phyloP scores from a whole-genome alignment of 2,329 filamentous ascomycete genomes.

The Aspergillus neotritici region DNA sequence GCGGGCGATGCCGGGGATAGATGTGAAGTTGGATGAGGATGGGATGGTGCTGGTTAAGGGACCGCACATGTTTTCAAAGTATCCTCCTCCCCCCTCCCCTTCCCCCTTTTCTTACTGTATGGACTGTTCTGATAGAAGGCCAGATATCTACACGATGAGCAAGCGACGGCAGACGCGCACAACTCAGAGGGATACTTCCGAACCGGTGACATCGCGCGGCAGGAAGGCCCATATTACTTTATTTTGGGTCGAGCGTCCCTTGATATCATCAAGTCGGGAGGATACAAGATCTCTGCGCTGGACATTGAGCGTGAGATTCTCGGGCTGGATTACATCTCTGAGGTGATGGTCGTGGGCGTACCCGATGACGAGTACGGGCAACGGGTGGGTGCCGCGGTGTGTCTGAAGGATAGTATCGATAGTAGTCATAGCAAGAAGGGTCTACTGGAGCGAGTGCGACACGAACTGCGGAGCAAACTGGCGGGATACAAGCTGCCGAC shows the following conservation, averaged over 20 bases:
- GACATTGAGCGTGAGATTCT: conserved; percentile 53
- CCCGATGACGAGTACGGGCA: conserved; percentile 51
- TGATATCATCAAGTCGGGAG: conserved; percentile 53
- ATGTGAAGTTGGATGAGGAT: conserved; percentile 43
- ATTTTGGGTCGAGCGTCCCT: conserved; percentile 50
- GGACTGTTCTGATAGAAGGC: too few relatives aligned
- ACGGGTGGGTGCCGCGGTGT: conserved; percentile 47
- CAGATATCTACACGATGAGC: conserved; percentile 34
- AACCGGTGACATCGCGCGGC: conserved; percentile 39
- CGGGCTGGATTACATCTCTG: conserved; percentile 46
- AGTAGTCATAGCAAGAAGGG: conserved; percentile 7
- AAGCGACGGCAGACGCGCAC: conserved; percentile 40
- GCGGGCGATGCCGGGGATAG: conserved; percentile 34
- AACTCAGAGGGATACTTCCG: conserved; percentile 43
- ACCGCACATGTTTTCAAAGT: conserved; percentile 35
- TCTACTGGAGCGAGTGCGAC: conserved; percentile 24
- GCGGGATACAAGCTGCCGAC: conserved; percentile 90
- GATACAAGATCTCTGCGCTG: conserved; percentile 51
- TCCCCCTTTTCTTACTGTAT: background rate
- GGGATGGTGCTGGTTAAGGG: conserved; percentile 43
- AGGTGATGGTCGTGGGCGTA: conserved; percentile 52
- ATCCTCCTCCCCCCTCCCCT: too few relatives aligned
- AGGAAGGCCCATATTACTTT: conserved; percentile 41
- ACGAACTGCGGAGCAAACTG: conserved; percentile 45
- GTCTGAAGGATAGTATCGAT: conserved; percentile 19